phyloP scores from a whole-genome alignment of 352 stramenopile species.

The Pythium insidiosum region DNA sequence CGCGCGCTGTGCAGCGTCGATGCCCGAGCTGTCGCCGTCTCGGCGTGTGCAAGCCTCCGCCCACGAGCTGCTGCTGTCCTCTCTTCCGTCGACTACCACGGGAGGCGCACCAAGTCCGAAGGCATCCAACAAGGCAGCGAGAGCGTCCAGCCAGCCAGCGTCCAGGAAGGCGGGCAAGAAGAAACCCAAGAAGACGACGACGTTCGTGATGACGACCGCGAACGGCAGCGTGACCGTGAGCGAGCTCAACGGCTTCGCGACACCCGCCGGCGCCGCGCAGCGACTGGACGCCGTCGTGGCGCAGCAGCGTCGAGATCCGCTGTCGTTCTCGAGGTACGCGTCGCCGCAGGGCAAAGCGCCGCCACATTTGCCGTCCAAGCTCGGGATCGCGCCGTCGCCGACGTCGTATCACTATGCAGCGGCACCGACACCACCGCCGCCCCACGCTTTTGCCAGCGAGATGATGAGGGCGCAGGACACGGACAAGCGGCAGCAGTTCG shows the following conservation, averaged over 20 bases:
- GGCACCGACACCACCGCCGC: too few species aligned
- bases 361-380: slow-evolving; percentile 26
- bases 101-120: too few species aligned
- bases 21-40: background rate
- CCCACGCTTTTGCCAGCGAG: background rate
- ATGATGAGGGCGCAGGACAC: too few species aligned
- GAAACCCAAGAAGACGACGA: slow-evolving; percentile 14
- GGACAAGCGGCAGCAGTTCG: slow-evolving; percentile 23
- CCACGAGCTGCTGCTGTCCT: too few species aligned
- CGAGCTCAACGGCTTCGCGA: slow-evolving; percentile 7
- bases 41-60: background rate
- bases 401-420: too few species aligned
- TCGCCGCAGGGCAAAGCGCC: slow-evolving; percentile 39
- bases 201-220: background rate
- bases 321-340: slow-evolving; percentile 34
- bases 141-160: too few species aligned
- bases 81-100: too few species aligned
- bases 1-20: slow-evolving; percentile 15
- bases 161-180: slow-evolving; percentile 13
- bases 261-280: slow-evolving; percentile 1
- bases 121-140: too few species aligned
- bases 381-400: slow-evolving; percentile 5
- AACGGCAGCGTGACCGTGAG: too few species aligned
- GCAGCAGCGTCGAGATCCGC: slow-evolving; percentile 7
- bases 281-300: background rate